A percentile compares a stretch with the other conserved stretches of the same genome.
These are phyloP conservation scores for Rosa lucieae DNA, from an alignment of 306 rosid species.

Conservation along the genomic window DNA sequence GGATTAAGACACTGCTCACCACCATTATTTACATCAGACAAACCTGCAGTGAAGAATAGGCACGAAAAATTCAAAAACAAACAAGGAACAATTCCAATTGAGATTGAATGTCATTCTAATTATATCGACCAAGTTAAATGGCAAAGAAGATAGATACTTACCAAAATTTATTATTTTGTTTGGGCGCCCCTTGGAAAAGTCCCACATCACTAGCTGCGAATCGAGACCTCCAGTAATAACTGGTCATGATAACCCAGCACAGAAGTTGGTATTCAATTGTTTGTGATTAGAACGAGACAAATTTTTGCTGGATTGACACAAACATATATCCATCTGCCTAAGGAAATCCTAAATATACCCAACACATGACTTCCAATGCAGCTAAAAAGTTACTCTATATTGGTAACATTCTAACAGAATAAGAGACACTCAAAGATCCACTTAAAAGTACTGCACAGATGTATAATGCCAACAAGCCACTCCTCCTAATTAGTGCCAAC, in stretches of 20 bases:
- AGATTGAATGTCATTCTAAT: background rate
- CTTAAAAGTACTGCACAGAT: background rate
- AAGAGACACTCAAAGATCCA: background rate
- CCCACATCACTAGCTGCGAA: conserved; percentile 83
- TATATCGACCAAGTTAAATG: conserved; percentile 1
- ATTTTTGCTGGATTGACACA: conserved; percentile 16
- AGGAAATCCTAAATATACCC: background rate
- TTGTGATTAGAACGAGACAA: conserved; percentile 5
- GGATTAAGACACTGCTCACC: conserved; percentile 74
- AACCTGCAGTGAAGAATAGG: conserved; percentile 48
- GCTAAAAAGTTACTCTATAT: background rate
- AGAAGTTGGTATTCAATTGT: conserved; percentile 19
- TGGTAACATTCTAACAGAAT: background rate
- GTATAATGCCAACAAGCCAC: background rate
- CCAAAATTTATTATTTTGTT: conserved; percentile 65
- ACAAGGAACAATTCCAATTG: background rate
- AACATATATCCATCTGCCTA: background rate
- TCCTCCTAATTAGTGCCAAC: background rate
- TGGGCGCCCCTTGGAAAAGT: conserved; percentile 88
- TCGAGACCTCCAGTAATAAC: conserved; percentile 96
- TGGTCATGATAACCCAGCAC: conserved; percentile 26
- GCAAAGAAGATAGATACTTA: conserved; percentile 28
- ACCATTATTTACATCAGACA: conserved; percentile 39
- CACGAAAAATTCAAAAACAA: background rate
- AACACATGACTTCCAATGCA: background rate